phyloP scores from a whole-genome alignment of 768 basidiomycete genomes.

The Termitomyces heimii region DNA sequence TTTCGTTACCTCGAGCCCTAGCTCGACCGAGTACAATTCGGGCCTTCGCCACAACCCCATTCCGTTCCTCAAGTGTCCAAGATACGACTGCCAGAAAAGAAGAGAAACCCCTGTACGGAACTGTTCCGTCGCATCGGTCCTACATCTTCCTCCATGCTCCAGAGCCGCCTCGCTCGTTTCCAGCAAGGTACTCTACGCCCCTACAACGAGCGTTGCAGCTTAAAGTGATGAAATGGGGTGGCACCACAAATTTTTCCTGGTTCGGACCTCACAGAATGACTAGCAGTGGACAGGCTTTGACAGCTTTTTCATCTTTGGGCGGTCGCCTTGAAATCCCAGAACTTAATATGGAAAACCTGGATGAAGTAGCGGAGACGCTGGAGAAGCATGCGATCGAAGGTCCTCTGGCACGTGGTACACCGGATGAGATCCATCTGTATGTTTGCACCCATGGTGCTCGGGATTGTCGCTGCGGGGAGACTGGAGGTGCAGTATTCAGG shows the following conservation, averaged over 20 bases:
- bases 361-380: conserved; percentile 37
- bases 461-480: conserved; percentile 75
- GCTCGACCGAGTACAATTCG: neutral
- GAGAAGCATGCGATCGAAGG: conserved; percentile 19
- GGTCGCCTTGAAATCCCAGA: conserved; percentile 45
- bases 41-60: neutral
- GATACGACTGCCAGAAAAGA: neutral
- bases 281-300: conserved; percentile 23
- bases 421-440: conserved; percentile 40
- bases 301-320: conserved; percentile 44
- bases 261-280: conserved; percentile 15
- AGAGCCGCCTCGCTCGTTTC: conserved; percentile 42
- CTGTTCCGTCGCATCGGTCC: conserved; percentile 43
- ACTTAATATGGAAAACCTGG: conserved; percentile 44
- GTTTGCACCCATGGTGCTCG: conserved; percentile 77
- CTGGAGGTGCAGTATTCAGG: conserved; percentile 49
- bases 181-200: conserved; percentile 39
- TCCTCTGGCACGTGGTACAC: conserved; percentile 6
- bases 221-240: conserved; percentile 40
- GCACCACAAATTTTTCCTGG: conserved; percentile 60
- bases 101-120: conserved; percentile 33
- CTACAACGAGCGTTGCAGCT: conserved; percentile 46
- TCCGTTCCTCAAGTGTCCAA: neutral
- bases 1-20: neutral
- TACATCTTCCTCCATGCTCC: conserved; percentile 53